Conservation (phyloP, 805 yeast genomes). For the Wickerhamiella shivajii region DNA sequence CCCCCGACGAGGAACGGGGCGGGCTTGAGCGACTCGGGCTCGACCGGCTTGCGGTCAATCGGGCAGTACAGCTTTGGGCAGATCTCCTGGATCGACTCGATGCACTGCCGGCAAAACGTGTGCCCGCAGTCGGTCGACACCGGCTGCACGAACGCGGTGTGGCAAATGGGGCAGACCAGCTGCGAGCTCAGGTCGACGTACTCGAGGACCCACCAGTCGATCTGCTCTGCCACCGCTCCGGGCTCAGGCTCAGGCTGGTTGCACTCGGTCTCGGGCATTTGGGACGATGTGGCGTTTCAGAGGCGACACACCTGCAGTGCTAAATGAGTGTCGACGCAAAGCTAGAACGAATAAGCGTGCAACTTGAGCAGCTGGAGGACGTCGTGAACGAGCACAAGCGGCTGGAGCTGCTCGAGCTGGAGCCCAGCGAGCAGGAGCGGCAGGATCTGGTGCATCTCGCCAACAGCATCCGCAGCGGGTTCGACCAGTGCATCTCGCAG, state of each 20-base stretch:
- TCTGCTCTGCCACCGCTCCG: conserved; percentile 7
- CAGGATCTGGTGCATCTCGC: conserved; percentile 12
- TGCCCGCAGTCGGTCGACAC: conserved; percentile 54
- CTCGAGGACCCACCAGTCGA: conserved; percentile 22
- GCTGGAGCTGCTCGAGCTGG: conserved; percentile 17
- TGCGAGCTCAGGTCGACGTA: conserved; percentile 19
- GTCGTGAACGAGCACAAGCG: conserved; percentile 17
- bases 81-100: conserved; percentile 10
- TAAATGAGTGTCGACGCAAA: too few species aligned
- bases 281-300: too few species aligned
- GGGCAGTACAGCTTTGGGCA: conserved; percentile 32
- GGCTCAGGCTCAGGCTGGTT: too few species aligned
- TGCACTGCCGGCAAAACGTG: conserved; percentile 36
- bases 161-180: conserved; percentile 48
- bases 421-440: conserved; percentile 17
- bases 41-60: conserved; percentile 39
- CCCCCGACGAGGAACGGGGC: conserved; percentile 47
- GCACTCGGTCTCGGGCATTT: too few species aligned
- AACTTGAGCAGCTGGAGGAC: conserved; percentile 16
- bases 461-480: conserved; percentile 5
- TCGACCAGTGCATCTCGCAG: too few species aligned
- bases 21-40: conserved; percentile 26
- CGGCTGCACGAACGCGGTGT: conserved; percentile 46
- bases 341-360: conserved; percentile 13
- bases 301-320: too few species aligned